Base-by-base conservation (phyloP, 305 asterid species). In the Plantago coronopus region DNA sequence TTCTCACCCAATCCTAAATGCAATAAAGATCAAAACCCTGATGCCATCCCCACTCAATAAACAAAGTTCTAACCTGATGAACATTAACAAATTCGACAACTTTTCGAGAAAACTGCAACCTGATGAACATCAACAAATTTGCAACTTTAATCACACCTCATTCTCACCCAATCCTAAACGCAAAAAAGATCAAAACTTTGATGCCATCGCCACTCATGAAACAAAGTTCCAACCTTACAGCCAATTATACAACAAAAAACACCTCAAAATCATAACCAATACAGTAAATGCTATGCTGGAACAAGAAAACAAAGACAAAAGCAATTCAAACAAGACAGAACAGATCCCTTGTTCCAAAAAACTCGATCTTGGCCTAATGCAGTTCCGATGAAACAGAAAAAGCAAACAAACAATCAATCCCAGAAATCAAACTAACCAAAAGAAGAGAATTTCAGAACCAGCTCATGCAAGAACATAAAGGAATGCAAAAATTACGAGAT, bases 271-370 rank as follows among this genome's bases (percentile, higher is more conserved):
- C 48, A 25, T 11, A 38, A 38, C 10, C 43, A 59, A 17, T 17
- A 48, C 16, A 42, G 17, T 48, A 44, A 37, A 23, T 2, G 22
- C 20, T 43, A 12, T 21, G 42, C 55, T 10, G 34, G 55, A 60
- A 42, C 44, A 53, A 0, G 13, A 8, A 49, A n/a, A 59, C 12
- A 27, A 43, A 23, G 13, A 18, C 11, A 17, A 57, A 43, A 38
- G 31, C 14, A 17, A 44, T 23, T 22, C 23, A 14, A 19, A 59
- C 63, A 67, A 34, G 6, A 57, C 45, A 57, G 45, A 4, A 17
- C 66, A 75, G 81, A 76, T 76, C 81, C 67, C 66, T 16, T 38
- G 3, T 64, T 45, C 45, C 31, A 48, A 21, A 66, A 31, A 54
- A 55, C 57, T 37, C 70, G 72, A 72, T 76, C 74, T 18, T 59